phyloP scores from a whole-genome alignment of 2,329 filamentous ascomycete genomes.

The Volutella citrinella region DNA sequence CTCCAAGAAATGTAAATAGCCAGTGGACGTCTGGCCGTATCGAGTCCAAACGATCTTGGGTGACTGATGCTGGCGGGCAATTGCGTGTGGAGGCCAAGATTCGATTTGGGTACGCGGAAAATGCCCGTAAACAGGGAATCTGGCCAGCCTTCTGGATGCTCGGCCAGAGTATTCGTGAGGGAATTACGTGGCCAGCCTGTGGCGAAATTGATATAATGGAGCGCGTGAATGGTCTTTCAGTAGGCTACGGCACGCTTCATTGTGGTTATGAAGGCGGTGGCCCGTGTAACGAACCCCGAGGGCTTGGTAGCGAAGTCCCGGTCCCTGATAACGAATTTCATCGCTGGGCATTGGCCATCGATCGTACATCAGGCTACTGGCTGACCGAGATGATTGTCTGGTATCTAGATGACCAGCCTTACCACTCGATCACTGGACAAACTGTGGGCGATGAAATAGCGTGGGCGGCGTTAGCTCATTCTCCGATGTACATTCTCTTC shows the following conservation, averaged over 20 bases:
- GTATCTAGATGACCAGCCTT: conserved; percentile 43
- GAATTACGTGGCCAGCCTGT: conserved; percentile 19
- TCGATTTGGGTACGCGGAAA: conserved; percentile 40
- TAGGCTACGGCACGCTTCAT: conserved; percentile 41
- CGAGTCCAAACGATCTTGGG: conserved; percentile 46
- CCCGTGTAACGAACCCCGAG: conserved; percentile 45
- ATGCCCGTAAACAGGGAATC: conserved; percentile 44
- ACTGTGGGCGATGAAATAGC: conserved; percentile 37
- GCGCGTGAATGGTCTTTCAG: conserved; percentile 10
- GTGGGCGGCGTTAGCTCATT: conserved; percentile 43
- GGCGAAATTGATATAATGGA: conserved; percentile 22
- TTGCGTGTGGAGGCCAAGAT: conserved; percentile 44
- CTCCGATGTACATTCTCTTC: conserved; percentile 43
- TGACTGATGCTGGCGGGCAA: conserved; percentile 35
- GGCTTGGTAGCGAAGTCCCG: conserved; percentile 32
- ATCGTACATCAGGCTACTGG: conserved; percentile 44
- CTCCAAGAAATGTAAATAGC: conserved; percentile 40
- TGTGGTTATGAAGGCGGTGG: conserved; percentile 44
- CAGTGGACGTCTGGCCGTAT: conserved; percentile 50
- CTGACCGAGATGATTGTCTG: conserved; percentile 46
- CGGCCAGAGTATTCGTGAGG: conserved; percentile 16
- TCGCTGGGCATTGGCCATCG: conserved; percentile 45
- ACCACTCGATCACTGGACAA: conserved; percentile 40
- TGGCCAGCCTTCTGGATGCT: conserved; percentile 26
- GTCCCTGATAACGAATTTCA: conserved; percentile 48